These are phyloP conservation scores for Phoma sp. DNA, from an alignment of 2,329 filamentous ascomycete genomes.

Conservation along the genomic window DNA sequence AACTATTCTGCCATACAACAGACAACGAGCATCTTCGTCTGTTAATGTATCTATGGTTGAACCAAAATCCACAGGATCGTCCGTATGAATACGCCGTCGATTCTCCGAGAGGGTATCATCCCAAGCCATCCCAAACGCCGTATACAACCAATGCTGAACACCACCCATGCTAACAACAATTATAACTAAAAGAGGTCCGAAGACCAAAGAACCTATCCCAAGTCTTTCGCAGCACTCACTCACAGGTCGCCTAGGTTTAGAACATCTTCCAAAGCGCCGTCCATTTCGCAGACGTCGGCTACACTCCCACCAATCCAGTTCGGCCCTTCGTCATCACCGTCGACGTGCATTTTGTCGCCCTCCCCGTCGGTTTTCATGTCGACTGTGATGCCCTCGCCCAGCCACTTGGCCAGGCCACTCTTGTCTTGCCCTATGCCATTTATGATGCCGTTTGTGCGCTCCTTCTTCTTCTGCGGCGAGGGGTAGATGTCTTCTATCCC, in stretches of 20 bases:
- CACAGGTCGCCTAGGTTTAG: conserved; percentile 38
- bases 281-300: conserved; percentile 36
- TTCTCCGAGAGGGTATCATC: no score
- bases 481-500: conserved; percentile 39
- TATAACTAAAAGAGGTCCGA: no score
- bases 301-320: conserved; percentile 51
- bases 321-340: conserved; percentile 47
- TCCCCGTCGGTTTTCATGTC: conserved; percentile 5
- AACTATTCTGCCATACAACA: no score
- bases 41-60: no score
- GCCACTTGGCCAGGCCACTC: conserved; percentile 18
- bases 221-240: neutral
- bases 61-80: no score
- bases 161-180: no score
- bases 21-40: no score
- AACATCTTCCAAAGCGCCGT: conserved; percentile 51
- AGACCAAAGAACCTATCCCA: no score
- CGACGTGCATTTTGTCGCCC: conserved; percentile 42
- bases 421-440: conserved; percentile 31
- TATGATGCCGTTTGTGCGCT: conserved; percentile 8
- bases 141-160: no score
- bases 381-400: conserved; percentile 11
- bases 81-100: no score
- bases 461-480: neutral
- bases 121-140: no score